A percentile compares a stretch with the other conserved stretches of the same genome.
Conservation (phyloP, 192 early-diverging fungal genomes). For the Coemansia sp. region DNA sequence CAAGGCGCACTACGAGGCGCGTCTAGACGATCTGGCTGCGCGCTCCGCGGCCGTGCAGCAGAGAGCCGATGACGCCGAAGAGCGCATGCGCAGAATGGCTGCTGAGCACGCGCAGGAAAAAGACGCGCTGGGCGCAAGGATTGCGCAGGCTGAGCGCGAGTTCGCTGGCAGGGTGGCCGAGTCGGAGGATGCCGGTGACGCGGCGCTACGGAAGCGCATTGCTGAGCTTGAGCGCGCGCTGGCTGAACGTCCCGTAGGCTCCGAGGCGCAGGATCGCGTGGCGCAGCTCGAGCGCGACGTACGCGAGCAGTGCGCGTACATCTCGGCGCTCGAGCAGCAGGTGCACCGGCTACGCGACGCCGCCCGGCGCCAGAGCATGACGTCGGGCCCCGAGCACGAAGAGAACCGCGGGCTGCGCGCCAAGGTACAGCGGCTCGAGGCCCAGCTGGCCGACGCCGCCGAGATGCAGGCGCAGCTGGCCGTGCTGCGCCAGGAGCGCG, state of each 20-base stretch:
- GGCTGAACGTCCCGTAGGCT: neutral
- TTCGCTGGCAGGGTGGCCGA: constrained; percentile 17
- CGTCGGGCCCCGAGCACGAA: constrained; percentile 53
- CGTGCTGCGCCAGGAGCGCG: constrained; percentile 44
- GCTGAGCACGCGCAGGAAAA: constrained; percentile 13
- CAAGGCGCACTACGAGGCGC: constrained; percentile 22
- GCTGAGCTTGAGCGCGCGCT: constrained; percentile 8
- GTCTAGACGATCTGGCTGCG: constrained; percentile 29
- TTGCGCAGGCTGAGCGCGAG: constrained; percentile 28
- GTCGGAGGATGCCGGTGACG: constrained; percentile 4
- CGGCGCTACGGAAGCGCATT: neutral
- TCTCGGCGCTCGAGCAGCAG: constrained; percentile 52
- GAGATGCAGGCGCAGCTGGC: constrained; percentile 43
- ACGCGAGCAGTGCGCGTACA: constrained; percentile 56
- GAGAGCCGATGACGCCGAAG: constrained; percentile 10
- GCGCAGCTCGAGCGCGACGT: constrained; percentile 50
- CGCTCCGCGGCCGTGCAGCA: constrained; percentile 9
- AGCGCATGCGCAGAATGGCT: constrained; percentile 1
- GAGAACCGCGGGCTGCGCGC: constrained; percentile 45
- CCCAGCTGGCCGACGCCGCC: constrained; percentile 29
- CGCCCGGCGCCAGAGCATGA: constrained; percentile 37
- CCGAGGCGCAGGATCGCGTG: constrained; percentile 11
- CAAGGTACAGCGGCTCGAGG: constrained; percentile 55
- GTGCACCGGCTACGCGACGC: constrained; percentile 57
- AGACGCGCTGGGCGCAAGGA: constrained; percentile 13